Conservation (phyloP, 164 flowering plant species). For the Magnolia officinalis region DNA sequence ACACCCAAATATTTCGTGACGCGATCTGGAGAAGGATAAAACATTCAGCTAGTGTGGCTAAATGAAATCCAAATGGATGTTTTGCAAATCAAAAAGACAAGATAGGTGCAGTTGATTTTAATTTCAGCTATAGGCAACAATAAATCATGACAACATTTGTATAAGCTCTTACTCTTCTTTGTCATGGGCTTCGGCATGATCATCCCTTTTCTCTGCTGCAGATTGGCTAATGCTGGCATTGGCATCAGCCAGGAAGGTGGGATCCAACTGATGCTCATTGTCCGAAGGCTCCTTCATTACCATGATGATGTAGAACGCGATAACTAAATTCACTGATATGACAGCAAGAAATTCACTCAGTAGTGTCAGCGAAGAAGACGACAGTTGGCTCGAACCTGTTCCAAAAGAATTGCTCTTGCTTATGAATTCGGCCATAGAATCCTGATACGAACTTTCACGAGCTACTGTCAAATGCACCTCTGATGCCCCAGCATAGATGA, state of each 20-base stretch:
- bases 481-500: no score
- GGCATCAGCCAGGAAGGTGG: constrained; percentile 72
- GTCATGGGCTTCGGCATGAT: constrained; percentile 32
- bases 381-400: constrained; percentile 53
- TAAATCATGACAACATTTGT: neutral
- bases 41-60: no score
- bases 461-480: no score
- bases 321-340: constrained; percentile 68
- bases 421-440: neutral
- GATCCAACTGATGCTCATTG: constrained; percentile 68
- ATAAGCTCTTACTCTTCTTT: constrained; percentile 45
- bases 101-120: no score
- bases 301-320: constrained; percentile 68
- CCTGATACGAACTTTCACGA: no score
- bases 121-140: no score
- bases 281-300: constrained; percentile 78
- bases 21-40: no score
- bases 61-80: no score
- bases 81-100: no score
- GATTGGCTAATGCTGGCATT: constrained; percentile 57
- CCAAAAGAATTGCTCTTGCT: constrained; percentile 1
- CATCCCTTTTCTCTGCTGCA: constrained; percentile 23
- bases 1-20: no score
- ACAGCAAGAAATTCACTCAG: constrained; percentile 82
- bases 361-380: constrained; percentile 52